A percentile compares a stretch with the other conserved stretches of the same genome.
phyloP scores from a whole-genome alignment of 805 yeast species.

The Schizosaccharomyces octosporus region DNA sequence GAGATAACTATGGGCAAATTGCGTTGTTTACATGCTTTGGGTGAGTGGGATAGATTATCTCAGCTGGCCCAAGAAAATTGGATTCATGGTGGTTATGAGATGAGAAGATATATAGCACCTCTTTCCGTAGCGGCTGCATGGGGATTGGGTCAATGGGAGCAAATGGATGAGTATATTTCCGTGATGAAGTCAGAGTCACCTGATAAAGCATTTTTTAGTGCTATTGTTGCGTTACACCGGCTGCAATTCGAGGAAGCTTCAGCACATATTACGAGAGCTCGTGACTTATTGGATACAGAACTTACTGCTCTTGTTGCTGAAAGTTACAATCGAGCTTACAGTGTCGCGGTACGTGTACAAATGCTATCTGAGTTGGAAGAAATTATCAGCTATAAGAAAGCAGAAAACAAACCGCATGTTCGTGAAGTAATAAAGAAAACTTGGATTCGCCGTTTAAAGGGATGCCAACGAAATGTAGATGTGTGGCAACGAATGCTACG shows the following conservation, averaged over 20 bases:
- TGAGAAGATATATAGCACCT: constrained; percentile 71
- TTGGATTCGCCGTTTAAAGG: constrained; percentile 78
- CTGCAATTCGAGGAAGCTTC: constrained; percentile 67
- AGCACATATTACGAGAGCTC: constrained; percentile 53
- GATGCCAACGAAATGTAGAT: constrained; percentile 91
- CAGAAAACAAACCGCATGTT: constrained; percentile 63
- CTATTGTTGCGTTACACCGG: constrained; percentile 63
- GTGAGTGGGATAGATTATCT: constrained; percentile 88
- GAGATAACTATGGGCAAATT: constrained; percentile 92
- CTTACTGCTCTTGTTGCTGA: constrained; percentile 85
- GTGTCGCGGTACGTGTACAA: constrained; percentile 87
- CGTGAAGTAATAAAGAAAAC: constrained; percentile 61
- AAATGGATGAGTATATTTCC: constrained; percentile 71
- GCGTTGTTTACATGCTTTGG: constrained; percentile 94
- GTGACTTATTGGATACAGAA: constrained; percentile 77
- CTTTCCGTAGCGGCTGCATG: constrained; percentile 97
- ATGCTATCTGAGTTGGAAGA: constrained; percentile 94
- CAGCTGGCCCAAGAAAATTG: constrained; percentile 71
- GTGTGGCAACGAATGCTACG: constrained; percentile 95
- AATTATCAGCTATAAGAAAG: constrained; percentile 63
- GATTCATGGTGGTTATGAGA: constrained; percentile 47
- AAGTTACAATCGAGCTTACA: constrained; percentile 87
- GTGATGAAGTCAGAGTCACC: constrained; percentile 86
- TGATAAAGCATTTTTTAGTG: constrained; percentile 82
- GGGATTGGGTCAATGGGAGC: constrained; percentile 94